Evolutionary conservation across 768 basidiomycete species (phyloP).

Genomic region (Boletus vinaceobasis): DNA sequence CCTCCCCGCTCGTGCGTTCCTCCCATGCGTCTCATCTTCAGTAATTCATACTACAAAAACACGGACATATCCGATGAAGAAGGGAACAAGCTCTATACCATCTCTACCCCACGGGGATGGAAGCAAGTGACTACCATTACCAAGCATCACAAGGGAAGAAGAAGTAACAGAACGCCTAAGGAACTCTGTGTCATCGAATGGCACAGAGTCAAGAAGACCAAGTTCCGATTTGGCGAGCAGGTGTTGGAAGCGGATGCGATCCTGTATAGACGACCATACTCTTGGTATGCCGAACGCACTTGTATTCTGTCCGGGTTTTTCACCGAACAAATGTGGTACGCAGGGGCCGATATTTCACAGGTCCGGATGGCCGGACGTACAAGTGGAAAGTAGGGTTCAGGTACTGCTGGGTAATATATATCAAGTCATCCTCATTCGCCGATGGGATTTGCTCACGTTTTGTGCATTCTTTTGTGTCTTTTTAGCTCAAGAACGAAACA

Average conservation of each 20-base stretch:
- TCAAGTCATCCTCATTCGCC: conserved; percentile 1
- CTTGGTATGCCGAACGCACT: conserved; percentile 1
- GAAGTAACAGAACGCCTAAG: neutral
- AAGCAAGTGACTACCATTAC: conserved; percentile 14
- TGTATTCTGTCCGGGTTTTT: neutral
- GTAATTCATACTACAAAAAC: conserved; percentile 13
- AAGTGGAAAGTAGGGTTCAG: conserved; percentile 28
- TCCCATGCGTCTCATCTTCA: conserved; percentile 18
- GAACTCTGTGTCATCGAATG: conserved; percentile 32
- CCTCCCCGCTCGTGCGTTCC: neutral
- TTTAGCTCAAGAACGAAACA: conserved; percentile 12
- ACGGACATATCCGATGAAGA: conserved; percentile 16
- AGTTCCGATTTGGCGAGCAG: conserved; percentile 23
- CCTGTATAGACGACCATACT: conserved; percentile 9
- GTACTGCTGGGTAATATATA: conserved; percentile 22
- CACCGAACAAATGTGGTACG: neutral
- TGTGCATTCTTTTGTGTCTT: neutral
- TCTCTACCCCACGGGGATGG: conserved; percentile 13
- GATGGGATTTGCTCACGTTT: neutral
- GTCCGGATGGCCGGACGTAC: conserved; percentile 30
- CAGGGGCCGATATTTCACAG: conserved; percentile 29
- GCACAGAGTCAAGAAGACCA: conserved; percentile 23
- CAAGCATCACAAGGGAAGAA: neutral
- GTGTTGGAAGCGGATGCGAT: conserved; percentile 19
- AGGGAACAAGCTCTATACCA: conserved; percentile 18